These are phyloP conservation scores for Tolypocladium inflatum DNA, from an alignment of 2,329 filamentous ascomycete genomes.

Conservation along the genomic window DNA sequence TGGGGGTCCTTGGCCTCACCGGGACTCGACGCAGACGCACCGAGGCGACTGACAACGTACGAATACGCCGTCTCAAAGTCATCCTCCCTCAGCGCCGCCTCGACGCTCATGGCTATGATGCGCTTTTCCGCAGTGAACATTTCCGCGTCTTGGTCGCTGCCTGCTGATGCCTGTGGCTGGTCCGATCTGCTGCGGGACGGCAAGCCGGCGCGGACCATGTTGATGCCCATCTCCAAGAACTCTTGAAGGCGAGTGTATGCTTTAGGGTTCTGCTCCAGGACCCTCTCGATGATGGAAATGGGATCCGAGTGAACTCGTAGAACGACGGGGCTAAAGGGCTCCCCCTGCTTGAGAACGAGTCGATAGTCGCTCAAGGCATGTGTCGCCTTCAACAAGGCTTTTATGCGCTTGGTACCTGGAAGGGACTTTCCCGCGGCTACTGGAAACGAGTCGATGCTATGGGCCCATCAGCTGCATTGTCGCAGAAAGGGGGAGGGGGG, in stretches of 20 bases:
- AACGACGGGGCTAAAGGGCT: constrained; percentile 70
- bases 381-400: constrained; percentile 61
- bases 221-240: constrained; percentile 57
- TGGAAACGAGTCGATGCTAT: constrained; percentile 55
- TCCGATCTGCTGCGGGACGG: constrained; percentile 8
- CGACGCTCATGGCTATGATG: constrained; percentile 71
- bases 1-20: constrained; percentile 8
- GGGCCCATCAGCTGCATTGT: background rate
- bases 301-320: constrained; percentile 71
- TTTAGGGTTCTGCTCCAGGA: constrained; percentile 65
- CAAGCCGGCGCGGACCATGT: constrained; percentile 54
- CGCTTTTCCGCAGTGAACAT: constrained; percentile 46
- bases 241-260: constrained; percentile 69
- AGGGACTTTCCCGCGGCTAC: constrained; percentile 42
- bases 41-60: constrained; percentile 64
- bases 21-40: constrained; percentile 12
- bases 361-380: constrained; percentile 69
- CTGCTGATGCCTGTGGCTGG: background rate
- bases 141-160: constrained; percentile 16
- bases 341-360: constrained; percentile 67
- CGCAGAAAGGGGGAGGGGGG: constrained; percentile 13
- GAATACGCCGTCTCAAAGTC: constrained; percentile 84
- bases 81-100: constrained; percentile 65
- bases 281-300: constrained; percentile 59
- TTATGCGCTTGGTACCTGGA: constrained; percentile 42